These are phyloP conservation scores for Prunus kanzakura DNA, from an alignment of 306 rosid species.

Conservation along the genomic window DNA sequence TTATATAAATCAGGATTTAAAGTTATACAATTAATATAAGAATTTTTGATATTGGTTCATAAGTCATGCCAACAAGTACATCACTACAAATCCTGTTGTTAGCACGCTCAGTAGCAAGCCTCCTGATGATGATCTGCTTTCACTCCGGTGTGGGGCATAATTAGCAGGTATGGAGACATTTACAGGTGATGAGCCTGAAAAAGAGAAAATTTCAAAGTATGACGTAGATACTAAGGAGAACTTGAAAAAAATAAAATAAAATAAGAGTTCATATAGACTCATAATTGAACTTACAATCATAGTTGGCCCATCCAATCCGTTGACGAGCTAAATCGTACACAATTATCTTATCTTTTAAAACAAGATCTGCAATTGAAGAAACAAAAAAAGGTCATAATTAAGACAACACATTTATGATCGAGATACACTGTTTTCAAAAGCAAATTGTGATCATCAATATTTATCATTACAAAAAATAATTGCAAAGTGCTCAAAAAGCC, in stretches of 20 bases:
- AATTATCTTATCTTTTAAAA: conserved; percentile 79
- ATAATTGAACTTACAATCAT: conserved; percentile 67
- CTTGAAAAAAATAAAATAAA: neutral
- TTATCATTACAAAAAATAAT: neutral
- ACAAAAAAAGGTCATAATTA: conserved; percentile 1
- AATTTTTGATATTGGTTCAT: too few relatives aligned
- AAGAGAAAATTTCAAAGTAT: conserved; percentile 1
- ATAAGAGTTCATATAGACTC: neutral
- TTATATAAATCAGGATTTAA: too few relatives aligned
- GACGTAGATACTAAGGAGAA: neutral
- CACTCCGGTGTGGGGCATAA: conserved; percentile 68
- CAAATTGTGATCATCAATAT: neutral
- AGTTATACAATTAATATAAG: too few relatives aligned
- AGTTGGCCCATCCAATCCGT: conserved; percentile 79
- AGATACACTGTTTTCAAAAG: neutral
- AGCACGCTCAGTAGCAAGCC: conserved; percentile 43
- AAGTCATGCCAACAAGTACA: conserved; percentile 28
- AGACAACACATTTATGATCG: neutral
- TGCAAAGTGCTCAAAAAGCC: neutral
- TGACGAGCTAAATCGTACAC: conserved; percentile 80
- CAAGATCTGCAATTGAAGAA: conserved; percentile 59
- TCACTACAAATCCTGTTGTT: conserved; percentile 30
- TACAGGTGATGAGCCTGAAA: conserved; percentile 74
- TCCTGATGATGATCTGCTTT: conserved; percentile 35
- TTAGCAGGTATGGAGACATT: conserved; percentile 73